A percentile compares a stretch with the other conserved stretches of the same genome.
Evolutionary conservation across 345 rosid genomes (phyloP).

Genomic region (Luvunga scandens): DNA sequence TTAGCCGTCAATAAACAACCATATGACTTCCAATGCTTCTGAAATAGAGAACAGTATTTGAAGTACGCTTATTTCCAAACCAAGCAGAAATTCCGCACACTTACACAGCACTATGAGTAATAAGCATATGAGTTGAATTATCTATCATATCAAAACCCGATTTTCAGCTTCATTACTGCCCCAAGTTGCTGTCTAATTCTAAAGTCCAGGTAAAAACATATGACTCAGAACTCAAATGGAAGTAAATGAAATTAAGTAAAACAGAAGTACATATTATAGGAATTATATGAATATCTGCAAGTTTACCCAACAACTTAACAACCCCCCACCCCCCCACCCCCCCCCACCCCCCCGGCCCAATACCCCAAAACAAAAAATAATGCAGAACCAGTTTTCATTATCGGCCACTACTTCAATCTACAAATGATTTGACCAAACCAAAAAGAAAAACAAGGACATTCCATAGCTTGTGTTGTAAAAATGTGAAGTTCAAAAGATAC

Average conservation of each 20-base stretch:
- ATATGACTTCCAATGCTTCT: neutral
- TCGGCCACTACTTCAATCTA: conserved; percentile 7
- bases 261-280: neutral
- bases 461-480: conserved; percentile 4
- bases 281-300: neutral
- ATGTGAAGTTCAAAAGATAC: conserved; percentile 7
- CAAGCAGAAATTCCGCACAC: neutral
- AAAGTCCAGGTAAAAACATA: neutral
- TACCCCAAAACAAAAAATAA: conserved; percentile 4
- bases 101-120: neutral
- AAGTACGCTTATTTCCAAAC: neutral
- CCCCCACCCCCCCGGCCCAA: too few species aligned
- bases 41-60: neutral
- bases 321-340: too few species aligned
- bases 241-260: neutral
- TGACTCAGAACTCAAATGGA: neutral
- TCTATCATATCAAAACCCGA: neutral
- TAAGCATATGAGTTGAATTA: neutral
- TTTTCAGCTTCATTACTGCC: neutral
- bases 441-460: neutral
- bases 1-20: neutral
- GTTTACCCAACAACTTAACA: conserved; percentile 9
- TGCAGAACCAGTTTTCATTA: conserved; percentile 3
- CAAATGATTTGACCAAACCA: neutral
- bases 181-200: neutral